phyloP scores from a whole-genome alignment of 31 red algal genomes.

The Asparagopsis taxiformis region DNA sequence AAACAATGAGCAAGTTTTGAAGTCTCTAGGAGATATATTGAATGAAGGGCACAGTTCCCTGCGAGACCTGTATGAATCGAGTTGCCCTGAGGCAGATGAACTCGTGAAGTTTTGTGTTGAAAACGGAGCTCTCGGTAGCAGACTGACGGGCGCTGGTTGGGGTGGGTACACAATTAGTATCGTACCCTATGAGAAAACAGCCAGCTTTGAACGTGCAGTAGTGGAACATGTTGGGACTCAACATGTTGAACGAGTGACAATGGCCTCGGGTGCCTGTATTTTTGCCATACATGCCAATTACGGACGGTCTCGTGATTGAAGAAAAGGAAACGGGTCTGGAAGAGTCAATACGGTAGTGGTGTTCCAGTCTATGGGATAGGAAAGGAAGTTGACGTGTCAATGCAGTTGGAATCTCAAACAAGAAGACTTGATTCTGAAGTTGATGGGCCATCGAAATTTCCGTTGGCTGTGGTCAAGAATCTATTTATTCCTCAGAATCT shows the following conservation, averaged over 20 bases:
- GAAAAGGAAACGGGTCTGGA: no score
- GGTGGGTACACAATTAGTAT: constrained; percentile 67
- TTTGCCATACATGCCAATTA: constrained; percentile 48
- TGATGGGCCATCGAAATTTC: no score
- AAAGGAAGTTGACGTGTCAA: no score
- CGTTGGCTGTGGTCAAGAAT: no score
- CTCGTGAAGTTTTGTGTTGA: constrained; percentile 48
- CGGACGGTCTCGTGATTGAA: background rate
- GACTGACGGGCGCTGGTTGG: constrained; percentile 73
- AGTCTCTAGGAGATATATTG: constrained; percentile 43
- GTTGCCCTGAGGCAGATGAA: constrained; percentile 53
- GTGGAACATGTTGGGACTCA: constrained; percentile 15
- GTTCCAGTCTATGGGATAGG: no score
- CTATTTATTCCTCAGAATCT: no score
- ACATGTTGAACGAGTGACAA: constrained; percentile 32
- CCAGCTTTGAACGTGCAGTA: constrained; percentile 21
- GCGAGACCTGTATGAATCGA: constrained; percentile 42
- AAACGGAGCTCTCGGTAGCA: constrained; percentile 42
- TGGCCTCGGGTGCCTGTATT: constrained; percentile 39
- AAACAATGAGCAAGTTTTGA: constrained; percentile 12
- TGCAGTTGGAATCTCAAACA: no score
- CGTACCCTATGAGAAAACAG: constrained; percentile 19
- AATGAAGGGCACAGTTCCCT: constrained; percentile 64
- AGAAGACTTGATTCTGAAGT: no score
- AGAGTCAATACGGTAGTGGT: no score